Evolutionary conservation across 768 basidiomycete species (phyloP), one percentile per base, ranked within the genome.

Genomic region (Clavulina sp.): DNA sequence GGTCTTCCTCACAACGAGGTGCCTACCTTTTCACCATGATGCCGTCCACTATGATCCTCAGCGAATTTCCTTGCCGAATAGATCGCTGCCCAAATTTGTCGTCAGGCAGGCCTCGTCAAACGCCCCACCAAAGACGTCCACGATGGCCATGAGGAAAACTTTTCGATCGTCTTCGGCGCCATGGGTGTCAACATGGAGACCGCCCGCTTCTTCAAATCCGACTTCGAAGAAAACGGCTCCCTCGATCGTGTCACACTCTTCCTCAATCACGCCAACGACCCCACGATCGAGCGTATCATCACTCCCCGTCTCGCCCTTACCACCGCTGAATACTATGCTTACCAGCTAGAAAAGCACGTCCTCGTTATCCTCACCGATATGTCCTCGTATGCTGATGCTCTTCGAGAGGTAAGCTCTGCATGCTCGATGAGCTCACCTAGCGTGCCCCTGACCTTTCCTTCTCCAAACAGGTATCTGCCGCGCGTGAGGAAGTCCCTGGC

Each of bases 131-230:
- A 97, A 68, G 89, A 86, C 60, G 91, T 93, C 16, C 92, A 92
- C 62, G 95, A 99, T 62, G 93, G 91, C 52, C 93, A 97, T 68
- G 93, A 95, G 72, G 93, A 99, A 70, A 99, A 99, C 68, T 99
- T 99, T 75, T 93, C 89, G 46, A 92, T 99, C 62, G 95, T 97
- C 46, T 99, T 97, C 64, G 95, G 92, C 52, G 95, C 95, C 36
- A 97, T 99, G 95, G 95, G 95, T 76, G 95, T 93, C 54, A 99
- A 99, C 72, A 95, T 95, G 91, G 95, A 99, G 68, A 97, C 95
- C 4, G 95, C 95, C 46, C 80, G 93, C 50, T 99, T 95, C 75
- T 99, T 99, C 84, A 92, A 93, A 68, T 86, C 92, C 64, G 95
- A 99, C 71, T 97, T 97, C 64, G 92, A 97, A 68, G 93, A 95